These are phyloP conservation scores for Xylariaceae sp. DNA, from an alignment of 2,329 filamentous ascomycete species.

Conservation along the genomic window DNA sequence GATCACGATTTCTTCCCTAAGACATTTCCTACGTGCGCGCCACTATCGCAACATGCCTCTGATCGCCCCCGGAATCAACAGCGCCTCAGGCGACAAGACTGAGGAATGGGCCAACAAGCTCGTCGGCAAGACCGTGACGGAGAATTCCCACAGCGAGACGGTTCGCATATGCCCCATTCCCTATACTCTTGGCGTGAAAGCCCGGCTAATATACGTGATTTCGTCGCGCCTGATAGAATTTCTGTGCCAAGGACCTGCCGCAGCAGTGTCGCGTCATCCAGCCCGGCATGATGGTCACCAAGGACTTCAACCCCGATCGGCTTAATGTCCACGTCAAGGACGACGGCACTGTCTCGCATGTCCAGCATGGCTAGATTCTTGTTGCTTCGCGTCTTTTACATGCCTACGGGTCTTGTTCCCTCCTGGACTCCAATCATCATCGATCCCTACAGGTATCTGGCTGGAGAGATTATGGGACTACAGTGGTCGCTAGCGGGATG, in stretches of 20 bases:
- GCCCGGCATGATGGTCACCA: slow-evolving; percentile 55
- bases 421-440: background rate
- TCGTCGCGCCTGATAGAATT: slow-evolving; percentile 42
- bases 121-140: slow-evolving; percentile 59
- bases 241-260: slow-evolving; percentile 58
- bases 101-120: slow-evolving; percentile 60
- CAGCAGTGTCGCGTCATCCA: slow-evolving; percentile 52
- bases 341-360: slow-evolving; percentile 57
- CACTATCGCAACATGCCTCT: slow-evolving; percentile 56
- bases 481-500: background rate
- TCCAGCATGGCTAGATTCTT: slow-evolving; percentile 47
- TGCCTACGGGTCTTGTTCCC: background rate
- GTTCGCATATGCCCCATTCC: slow-evolving; percentile 39
- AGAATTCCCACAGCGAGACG: slow-evolving; percentile 47
- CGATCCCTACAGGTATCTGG: background rate
- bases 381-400: background rate
- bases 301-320: slow-evolving; percentile 50
- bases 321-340: slow-evolving; percentile 58
- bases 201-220: background rate
- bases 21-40: background rate
- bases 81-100: slow-evolving; percentile 39
- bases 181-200: background rate
- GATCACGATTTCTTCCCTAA: background rate
- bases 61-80: slow-evolving; percentile 55
- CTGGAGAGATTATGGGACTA: background rate